Evolutionary conservation across 2,329 filamentous ascomycete species (phyloP).

Genomic region (Neofusicoccum parvum): DNA sequence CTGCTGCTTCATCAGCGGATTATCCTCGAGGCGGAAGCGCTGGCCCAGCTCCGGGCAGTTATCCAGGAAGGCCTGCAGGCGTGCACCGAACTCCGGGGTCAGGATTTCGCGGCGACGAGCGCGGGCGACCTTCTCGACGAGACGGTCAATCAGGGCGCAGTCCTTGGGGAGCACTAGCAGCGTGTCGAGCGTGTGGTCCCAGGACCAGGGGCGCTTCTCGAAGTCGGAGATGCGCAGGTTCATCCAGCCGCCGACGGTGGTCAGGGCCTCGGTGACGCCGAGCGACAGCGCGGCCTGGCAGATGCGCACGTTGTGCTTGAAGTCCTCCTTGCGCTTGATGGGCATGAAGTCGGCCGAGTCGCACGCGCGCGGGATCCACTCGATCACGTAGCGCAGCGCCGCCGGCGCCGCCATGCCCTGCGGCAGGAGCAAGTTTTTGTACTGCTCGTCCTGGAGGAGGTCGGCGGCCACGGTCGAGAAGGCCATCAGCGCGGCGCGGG

Average conservation of each 20-base stretch:
- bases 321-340: slow-evolving; percentile 14
- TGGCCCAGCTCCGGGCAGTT: background rate
- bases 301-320: slow-evolving; percentile 19
- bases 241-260: slow-evolving; percentile 16
- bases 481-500: slow-evolving; percentile 14
- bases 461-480: slow-evolving; percentile 14
- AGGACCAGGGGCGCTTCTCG: background rate
- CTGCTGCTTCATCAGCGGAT: background rate
- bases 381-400: slow-evolving; percentile 11
- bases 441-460: background rate
- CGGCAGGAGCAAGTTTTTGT: slow-evolving; percentile 8
- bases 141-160: slow-evolving; percentile 5
- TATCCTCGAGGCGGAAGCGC: slow-evolving; percentile 10
- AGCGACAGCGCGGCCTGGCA: slow-evolving; percentile 19
- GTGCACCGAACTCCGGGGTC: background rate
- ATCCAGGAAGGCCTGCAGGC: background rate
- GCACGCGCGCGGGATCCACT: slow-evolving; percentile 20
- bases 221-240: slow-evolving; percentile 10
- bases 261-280: slow-evolving; percentile 16
- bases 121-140: slow-evolving; percentile 19
- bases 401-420: slow-evolving; percentile 10
- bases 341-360: slow-evolving; percentile 18
- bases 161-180: slow-evolving; percentile 1
- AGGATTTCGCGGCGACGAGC: background rate
- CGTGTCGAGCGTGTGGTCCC: background rate